A percentile compares a stretch with the other conserved stretches of the same genome.
Evolutionary conservation across 2,329 filamentous ascomycete genomes (phyloP).

Genomic region (Fusarium humuli): DNA sequence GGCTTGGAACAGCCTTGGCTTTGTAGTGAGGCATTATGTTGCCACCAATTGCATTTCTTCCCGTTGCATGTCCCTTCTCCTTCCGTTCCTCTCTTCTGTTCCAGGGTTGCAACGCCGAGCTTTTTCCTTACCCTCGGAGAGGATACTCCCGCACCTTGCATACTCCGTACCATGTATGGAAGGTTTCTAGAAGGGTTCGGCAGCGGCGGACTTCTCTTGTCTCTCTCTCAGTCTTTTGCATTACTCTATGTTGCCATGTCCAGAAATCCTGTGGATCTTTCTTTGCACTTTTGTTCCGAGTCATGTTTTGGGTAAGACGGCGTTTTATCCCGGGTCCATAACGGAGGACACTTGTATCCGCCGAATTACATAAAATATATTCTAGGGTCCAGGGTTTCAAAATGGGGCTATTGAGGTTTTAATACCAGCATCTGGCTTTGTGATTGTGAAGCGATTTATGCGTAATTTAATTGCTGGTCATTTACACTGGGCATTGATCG

Average conservation of each 20-base stretch:
- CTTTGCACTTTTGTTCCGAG: not conserved
- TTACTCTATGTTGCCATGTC: not conserved
- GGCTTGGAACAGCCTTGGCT: not conserved
- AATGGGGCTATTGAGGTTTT: not conserved
- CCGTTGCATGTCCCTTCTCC: not conserved
- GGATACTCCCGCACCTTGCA: not conserved
- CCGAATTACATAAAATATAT: constrained; percentile 3
- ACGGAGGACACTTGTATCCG: not conserved
- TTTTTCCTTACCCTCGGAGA: not conserved
- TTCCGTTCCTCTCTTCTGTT: not conserved
- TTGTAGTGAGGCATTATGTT: not conserved
- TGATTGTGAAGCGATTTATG: not conserved
- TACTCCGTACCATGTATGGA: not conserved
- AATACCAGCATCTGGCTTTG: not conserved
- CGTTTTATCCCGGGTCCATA: not conserved
- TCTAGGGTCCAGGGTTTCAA: not conserved
- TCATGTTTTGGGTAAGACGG: constrained; percentile 2
- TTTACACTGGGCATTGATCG: not conserved
- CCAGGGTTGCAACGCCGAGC: not conserved
- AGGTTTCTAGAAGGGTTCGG: not conserved
- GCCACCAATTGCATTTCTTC: no score
- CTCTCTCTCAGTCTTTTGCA: no score
- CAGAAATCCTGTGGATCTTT: not conserved
- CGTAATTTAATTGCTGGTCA: not conserved
- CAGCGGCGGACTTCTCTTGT: no score